Evolutionary conservation across 2,329 filamentous ascomycete genomes (phyloP).

Genomic region (Thermothelomyces thermophilus): DNA sequence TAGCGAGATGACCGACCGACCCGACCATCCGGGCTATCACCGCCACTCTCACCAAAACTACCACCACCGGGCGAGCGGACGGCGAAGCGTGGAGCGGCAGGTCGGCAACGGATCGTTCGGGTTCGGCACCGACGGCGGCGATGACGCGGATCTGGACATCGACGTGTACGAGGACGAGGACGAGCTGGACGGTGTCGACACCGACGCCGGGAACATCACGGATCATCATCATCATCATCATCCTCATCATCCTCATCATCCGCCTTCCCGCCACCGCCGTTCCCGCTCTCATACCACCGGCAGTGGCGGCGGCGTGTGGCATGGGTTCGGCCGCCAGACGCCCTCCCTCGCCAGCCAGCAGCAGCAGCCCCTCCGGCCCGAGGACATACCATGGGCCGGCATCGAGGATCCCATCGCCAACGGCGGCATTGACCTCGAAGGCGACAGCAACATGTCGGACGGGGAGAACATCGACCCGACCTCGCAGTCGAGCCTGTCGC

Average conservation of each 20-base stretch:
- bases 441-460: conserved; percentile 33
- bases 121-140: conserved; percentile 15
- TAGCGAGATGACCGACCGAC: conserved; percentile 30
- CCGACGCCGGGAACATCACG: conserved; percentile 21
- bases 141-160: conserved; percentile 26
- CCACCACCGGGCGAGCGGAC: background rate
- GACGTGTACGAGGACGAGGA: conserved; percentile 30
- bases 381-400: conserved; percentile 52
- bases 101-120: conserved; percentile 12
- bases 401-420: conserved; percentile 39
- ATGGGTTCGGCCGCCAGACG: conserved; percentile 7
- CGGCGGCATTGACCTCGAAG: background rate
- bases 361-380: conserved; percentile 30
- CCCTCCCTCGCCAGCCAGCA: background rate
- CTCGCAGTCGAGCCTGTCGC: conserved; percentile 4
- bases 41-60: background rate
- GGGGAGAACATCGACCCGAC: conserved; percentile 46
- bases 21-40: background rate
- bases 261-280: too few relatives aligned
- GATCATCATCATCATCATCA: background rate
- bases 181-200: conserved; percentile 25
- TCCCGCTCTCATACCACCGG: background rate
- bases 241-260: background rate
- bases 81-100: background rate
- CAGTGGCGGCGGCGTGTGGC: conserved; percentile 1